Evolutionary conservation across 371 early-diverging fungal genomes (phyloP).

Genomic region (Rhizopus delemar): DNA sequence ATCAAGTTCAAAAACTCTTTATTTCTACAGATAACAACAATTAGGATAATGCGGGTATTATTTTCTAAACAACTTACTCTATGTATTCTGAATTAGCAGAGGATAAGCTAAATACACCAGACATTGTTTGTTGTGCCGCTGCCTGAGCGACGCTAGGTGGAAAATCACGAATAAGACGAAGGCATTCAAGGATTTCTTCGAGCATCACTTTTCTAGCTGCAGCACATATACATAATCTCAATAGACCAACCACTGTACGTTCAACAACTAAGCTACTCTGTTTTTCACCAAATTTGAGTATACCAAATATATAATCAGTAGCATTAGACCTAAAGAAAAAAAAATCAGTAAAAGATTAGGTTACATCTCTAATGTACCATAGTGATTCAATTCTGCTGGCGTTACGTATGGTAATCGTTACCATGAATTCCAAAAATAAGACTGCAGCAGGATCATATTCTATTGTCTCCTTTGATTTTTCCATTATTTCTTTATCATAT

Average conservation of each 20-base stretch:
- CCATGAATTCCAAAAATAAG: constrained; percentile 76
- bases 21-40: constrained; percentile 17
- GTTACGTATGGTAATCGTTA: constrained; percentile 76
- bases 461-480: constrained; percentile 46
- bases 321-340: constrained; percentile 59
- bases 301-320: constrained; percentile 67
- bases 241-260: constrained; percentile 73
- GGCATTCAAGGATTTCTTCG: constrained; percentile 62
- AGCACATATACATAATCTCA: constrained; percentile 71
- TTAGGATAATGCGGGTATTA: constrained; percentile 1
- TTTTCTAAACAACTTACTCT: constrained; percentile 34
- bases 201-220: constrained; percentile 61
- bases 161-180: constrained; percentile 63
- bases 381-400: constrained; percentile 62
- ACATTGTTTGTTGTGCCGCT: constrained; percentile 80
- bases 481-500: constrained; percentile 35
- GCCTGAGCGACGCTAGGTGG: constrained; percentile 67
- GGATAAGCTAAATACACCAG: constrained; percentile 70
- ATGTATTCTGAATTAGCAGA: constrained; percentile 49
- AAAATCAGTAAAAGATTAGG: constrained; percentile 8
- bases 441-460: constrained; percentile 69
- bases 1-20: constrained; percentile 48
- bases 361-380: constrained; percentile 41
- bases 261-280: constrained; percentile 72
- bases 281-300: constrained; percentile 68